Percentiles rank a stretch among this genome's conserved stretches.
These are phyloP conservation scores for Debaryomycetaceae sp. DNA, from an alignment of 1,139 yeast species.

Conservation along the genomic window DNA sequence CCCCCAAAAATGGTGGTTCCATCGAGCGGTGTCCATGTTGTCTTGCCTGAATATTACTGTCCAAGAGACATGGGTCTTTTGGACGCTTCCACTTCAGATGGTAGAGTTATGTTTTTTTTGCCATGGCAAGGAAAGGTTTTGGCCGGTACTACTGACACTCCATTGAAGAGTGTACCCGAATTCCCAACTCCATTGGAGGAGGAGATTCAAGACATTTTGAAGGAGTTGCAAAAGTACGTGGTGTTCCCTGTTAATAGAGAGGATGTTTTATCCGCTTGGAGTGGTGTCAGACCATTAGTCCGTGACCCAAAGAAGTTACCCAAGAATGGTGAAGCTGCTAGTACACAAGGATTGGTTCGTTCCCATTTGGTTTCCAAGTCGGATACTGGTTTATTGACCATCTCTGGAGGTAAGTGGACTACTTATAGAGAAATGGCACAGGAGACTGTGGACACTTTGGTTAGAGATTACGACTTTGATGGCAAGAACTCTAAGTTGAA, in stretches of 20 bases:
- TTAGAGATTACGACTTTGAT: slow-evolving; percentile 47
- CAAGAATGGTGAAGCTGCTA: slow-evolving; percentile 40
- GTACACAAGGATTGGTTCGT: slow-evolving; percentile 85
- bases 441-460: slow-evolving; percentile 80
- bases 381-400: slow-evolving; percentile 74
- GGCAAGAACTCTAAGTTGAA: slow-evolving; percentile 29
- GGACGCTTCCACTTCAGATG: slow-evolving; percentile 91
- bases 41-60: slow-evolving; percentile 89
- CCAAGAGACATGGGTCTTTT: slow-evolving; percentile 85
- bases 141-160: slow-evolving; percentile 95
- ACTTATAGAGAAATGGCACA: slow-evolving; percentile 98
- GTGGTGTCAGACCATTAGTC: slow-evolving; percentile 93
- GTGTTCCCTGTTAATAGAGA: slow-evolving; percentile 86
- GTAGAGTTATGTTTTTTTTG: slow-evolving; percentile 93
- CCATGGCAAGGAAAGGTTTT: slow-evolving; percentile 98
- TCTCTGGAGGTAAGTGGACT: slow-evolving; percentile 98
- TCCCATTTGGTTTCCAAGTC: slow-evolving; percentile 79
- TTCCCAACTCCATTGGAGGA: slow-evolving; percentile 87
- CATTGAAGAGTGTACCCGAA: slow-evolving; percentile 69
- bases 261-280: slow-evolving; percentile 94
- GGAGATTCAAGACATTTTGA: slow-evolving; percentile 84
- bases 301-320: slow-evolving; percentile 72
- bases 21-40: slow-evolving; percentile 89
- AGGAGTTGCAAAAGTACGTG: slow-evolving; percentile 85
- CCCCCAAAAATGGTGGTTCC: slow-evolving; percentile 85